A percentile compares a stretch with the other conserved stretches of the same genome.
Evolutionary conservation across 306 rosid species (phyloP).

Genomic region (Casuarina glauca): DNA sequence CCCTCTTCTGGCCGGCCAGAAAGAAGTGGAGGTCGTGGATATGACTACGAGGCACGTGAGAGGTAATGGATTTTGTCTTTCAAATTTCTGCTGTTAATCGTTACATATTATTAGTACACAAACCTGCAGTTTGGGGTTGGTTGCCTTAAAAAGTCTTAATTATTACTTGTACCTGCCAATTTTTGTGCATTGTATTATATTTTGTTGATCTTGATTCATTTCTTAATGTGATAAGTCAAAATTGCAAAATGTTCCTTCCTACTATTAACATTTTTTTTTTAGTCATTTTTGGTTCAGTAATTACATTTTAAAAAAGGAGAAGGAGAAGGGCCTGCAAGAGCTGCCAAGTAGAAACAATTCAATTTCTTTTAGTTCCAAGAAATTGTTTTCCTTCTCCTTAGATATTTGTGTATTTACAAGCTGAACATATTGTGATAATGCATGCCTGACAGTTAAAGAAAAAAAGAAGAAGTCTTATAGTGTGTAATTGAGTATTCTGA

Average conservation of each 20-base stretch:
- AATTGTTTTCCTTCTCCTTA: no score
- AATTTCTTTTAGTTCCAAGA: no score
- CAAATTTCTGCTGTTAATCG: not conserved
- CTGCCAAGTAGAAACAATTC: no score
- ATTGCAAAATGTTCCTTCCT: not conserved
- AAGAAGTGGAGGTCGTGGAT: slow-evolving; percentile 64
- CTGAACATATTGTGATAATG: no score
- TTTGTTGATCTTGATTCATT: not conserved
- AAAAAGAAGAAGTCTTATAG: not conserved
- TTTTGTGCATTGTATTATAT: not conserved
- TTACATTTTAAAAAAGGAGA: not conserved
- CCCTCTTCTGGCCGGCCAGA: slow-evolving; percentile 39
- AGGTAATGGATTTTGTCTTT: slow-evolving; percentile 46
- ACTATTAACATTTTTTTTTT: not conserved
- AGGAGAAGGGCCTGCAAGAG: not conserved
- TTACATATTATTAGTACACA: not conserved
- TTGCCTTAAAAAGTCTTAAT: not conserved
- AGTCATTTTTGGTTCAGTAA: not conserved
- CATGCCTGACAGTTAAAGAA: not conserved
- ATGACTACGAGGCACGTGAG: slow-evolving; percentile 51
- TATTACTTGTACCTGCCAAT: not conserved
- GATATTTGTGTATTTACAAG: no score
- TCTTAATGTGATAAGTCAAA: not conserved
- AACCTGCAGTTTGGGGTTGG: not conserved
- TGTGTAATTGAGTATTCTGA: slow-evolving; percentile 1